These are phyloP conservation scores for Dipodascopsis uninucleata DNA, from an alignment of 805 yeast genomes.

Conservation along the genomic window DNA sequence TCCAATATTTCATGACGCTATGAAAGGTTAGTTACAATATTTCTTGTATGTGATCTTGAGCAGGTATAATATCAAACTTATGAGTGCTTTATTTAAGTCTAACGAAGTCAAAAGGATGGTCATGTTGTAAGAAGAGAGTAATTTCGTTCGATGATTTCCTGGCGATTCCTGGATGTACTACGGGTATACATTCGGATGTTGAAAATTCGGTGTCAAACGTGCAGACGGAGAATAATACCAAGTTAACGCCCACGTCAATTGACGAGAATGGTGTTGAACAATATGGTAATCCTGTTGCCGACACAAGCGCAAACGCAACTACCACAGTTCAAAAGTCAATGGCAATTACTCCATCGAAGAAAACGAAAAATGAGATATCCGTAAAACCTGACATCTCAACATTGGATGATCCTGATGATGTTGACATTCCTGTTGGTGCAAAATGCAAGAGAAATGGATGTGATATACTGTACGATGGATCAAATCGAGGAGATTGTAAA, in stretches of 20 bases:
- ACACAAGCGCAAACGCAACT: not conserved
- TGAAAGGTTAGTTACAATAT: constrained; percentile 28
- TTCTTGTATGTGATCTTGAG: not conserved
- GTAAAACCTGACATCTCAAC: constrained; percentile 6
- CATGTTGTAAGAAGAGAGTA: constrained; percentile 30
- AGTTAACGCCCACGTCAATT: constrained; percentile 11
- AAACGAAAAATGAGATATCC: constrained; percentile 13
- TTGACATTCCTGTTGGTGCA: constrained; percentile 27
- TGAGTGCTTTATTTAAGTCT: not conserved
- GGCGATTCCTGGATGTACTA: constrained; percentile 29
- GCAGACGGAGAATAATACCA: constrained; percentile 17
- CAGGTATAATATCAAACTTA: not conserved
- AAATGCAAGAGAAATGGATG: constrained; percentile 31
- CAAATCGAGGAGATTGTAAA: constrained; percentile 25
- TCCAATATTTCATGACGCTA: constrained; percentile 32
- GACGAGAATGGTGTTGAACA: constrained; percentile 23
- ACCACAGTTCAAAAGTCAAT: constrained; percentile 1
- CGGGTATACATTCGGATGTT: constrained; percentile 27
- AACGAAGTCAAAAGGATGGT: constrained; percentile 25
- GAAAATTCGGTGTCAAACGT: too few species aligned
- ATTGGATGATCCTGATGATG: constrained; percentile 30
- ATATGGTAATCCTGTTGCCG: constrained; percentile 17
- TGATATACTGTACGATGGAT: constrained; percentile 18
- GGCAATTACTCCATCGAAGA: constrained; percentile 16
- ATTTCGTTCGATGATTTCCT: constrained; percentile 30